A percentile compares a stretch with the other conserved stretches of the same genome.
Conservation (phyloP, 805 yeast species). For the Ogataea trehaloabstinens region DNA sequence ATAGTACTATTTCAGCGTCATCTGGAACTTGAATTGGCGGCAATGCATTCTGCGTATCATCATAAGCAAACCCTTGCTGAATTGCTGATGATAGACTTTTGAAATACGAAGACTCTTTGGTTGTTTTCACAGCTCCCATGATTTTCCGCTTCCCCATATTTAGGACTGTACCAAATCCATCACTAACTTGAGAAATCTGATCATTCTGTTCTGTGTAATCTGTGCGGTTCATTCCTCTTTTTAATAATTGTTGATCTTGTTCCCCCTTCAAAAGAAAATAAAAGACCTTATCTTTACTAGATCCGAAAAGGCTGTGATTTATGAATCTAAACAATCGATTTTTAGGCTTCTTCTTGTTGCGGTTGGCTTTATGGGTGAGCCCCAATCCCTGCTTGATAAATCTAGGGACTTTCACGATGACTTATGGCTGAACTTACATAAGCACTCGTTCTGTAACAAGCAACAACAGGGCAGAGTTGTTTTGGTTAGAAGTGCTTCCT, state of each 20-base stretch:
- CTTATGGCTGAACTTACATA: too few species aligned
- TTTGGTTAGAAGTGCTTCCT: too few species aligned
- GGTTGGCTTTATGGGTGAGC: conserved; percentile 8
- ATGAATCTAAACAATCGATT: conserved; percentile 11
- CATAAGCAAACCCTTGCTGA: conserved; percentile 20
- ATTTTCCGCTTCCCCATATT: conserved; percentile 38
- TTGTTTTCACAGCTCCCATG: conserved; percentile 46
- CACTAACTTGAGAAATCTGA: conserved; percentile 14
- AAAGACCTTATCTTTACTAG: conserved; percentile 29
- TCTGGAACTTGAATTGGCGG: conserved; percentile 37
- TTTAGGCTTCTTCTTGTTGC: conserved; percentile 1
- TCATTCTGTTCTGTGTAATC: conserved; percentile 8
- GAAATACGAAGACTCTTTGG: conserved; percentile 48
- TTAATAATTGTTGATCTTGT: conserved; percentile 14
- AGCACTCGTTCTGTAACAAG: too few species aligned
- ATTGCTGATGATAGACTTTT: conserved; percentile 45
- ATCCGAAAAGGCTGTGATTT: conserved; percentile 12
- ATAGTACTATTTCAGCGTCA: conserved; percentile 60
- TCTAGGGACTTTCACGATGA: conserved; percentile 17
- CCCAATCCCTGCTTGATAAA: conserved; percentile 13
- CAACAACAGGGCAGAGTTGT: too few species aligned
- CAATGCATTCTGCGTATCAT: conserved; percentile 10
- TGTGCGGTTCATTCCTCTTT: conserved; percentile 14
- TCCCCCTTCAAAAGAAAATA: conserved; percentile 23
- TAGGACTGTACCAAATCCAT: conserved; percentile 20